Percentiles rank a stretch among this genome's conserved stretches.
Conservation (phyloP, 345 rosid species). For the Rhodomyrtus tomentosa region DNA sequence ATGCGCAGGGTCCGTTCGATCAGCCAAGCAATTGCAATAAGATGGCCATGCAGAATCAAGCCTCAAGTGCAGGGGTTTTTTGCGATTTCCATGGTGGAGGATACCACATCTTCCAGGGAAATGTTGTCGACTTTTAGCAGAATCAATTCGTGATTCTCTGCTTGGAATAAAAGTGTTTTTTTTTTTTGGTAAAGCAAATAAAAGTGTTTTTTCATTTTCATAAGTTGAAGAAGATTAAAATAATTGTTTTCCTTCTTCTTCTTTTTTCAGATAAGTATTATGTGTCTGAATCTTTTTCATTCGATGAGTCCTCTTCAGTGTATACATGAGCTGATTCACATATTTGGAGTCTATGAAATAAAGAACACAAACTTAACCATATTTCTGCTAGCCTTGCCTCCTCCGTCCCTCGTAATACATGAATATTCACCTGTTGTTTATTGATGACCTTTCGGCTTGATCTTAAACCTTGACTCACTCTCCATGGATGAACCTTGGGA, state of each 20-base stretch:
- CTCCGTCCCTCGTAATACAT: too few relatives aligned
- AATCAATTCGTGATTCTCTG: not conserved
- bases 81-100: slow-evolving; percentile 5
- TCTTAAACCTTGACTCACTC: too few relatives aligned
- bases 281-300: not conserved
- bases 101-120: not conserved
- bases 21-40: slow-evolving; percentile 6
- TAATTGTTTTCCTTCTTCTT: not conserved
- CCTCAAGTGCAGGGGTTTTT: slow-evolving; percentile 15
- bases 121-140: not conserved
- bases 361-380: not conserved
- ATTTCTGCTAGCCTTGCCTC: too few relatives aligned
- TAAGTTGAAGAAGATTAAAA: not conserved
- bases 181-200: too few relatives aligned
- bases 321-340: not conserved
- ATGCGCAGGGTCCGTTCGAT: slow-evolving; percentile 2
- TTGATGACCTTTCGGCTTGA: too few relatives aligned
- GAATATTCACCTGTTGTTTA: too few relatives aligned
- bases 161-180: not conserved
- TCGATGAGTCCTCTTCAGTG: not conserved
- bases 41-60: slow-evolving; percentile 3
- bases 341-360: not conserved
- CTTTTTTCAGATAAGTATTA: not conserved
- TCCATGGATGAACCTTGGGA: too few relatives aligned
- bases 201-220: not conserved